Base-by-base conservation (phyloP, 192 early-diverging fungal genomes). In the Neocallimastix lanati region DNA sequence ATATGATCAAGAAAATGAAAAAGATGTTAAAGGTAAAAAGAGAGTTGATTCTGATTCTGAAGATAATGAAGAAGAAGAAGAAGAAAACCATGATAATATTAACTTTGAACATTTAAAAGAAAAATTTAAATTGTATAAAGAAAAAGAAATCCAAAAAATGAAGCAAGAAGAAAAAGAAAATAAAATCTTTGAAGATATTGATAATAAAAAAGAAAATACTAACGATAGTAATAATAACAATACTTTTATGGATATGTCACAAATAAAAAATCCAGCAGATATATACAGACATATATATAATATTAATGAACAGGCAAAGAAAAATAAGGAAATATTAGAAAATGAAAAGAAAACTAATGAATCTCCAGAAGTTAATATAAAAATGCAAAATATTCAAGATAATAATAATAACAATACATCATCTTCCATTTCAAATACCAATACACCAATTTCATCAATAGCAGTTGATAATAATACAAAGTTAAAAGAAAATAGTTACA, bases 81-180 rank as follows among this genome's bases (percentile, higher is more conserved):
- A 87, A 29, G 85, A 84, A 76, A 82, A 85, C 33, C 85, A 86
- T 77, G 87, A 88, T 27, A 84, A 67, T 5, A 76, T 29, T 37
- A 81, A 83, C 25, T 82, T 78, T 78, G 78, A 81, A 28, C 30
- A 29, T 12, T 84, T 81, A 81, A 58, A 83, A 83, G 35, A 37
- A 84, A 35, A 81, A 78, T 29, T 84, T 84, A 16, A 80, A 84
- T 37, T 78, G 84, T 29, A 84, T 82, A 37, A 82, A 85, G 82
- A 84, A 87, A 81, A 81, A 88, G 78, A 83, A 88, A 38, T 85
- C 83, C 50, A 85, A 82, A 37, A 81, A 77, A 50, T 85, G 13
- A 12, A 78, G 2, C 2, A n/a, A 33, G 21, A 29, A 40, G 15
- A 28, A 28, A 33, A 9, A n/a, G n/a, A n/a, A n/a, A n/a, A n/a